Base-by-base conservation (phyloP, 1,284 basidiomycete species). In the Meripilus lineatus region DNA sequence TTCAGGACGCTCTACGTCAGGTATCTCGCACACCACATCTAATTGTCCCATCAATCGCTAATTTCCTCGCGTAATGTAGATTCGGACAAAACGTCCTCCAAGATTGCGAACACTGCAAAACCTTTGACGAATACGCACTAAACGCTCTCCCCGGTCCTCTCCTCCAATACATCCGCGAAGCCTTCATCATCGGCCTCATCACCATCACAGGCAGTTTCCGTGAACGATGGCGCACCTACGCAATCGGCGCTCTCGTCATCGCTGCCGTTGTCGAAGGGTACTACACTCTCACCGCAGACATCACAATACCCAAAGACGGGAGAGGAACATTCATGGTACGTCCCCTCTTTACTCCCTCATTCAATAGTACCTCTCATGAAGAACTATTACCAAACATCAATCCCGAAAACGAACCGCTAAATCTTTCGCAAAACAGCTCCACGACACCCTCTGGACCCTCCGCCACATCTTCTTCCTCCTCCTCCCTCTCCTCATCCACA, bases 31-130 rank as follows among this genome's bases (percentile, higher is more conserved):
- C 40, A 2, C 18, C 21, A 18, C 26, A 25, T 34, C 43, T 11
- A 21, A n/a, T 7, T 20, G 28, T 28, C 15, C 23, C 24, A 18
- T 24, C 41, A 32, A 21, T 4, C 24, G 26, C 11, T 32, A 32
- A 25, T 24, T 13, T 46, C 38, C n/a, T 37, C 8, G 21, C 11
- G 21, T 28, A n/a, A 15, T 32, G 15, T 49, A 81, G 84, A 49
- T 83, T 84, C 47, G 85, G 85, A 17, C 85, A 87, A 57, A 61
- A 69, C 20, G 72, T 73, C 2, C 58, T 87, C 10, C 68, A 78
- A 40, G 72, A 70, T 10, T 88, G 84, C 60, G 67, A 70, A 15
- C 75, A 81, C 56, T 87, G 84, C 59, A 66, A 66, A 8, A 73
- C 76, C 4, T 68, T 69, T 37, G 58, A 71, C 17, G 81, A 86